Evolutionary conservation across 2,329 filamentous ascomycete genomes (phyloP).

Genomic region (Paracoccidioides brasiliensis): DNA sequence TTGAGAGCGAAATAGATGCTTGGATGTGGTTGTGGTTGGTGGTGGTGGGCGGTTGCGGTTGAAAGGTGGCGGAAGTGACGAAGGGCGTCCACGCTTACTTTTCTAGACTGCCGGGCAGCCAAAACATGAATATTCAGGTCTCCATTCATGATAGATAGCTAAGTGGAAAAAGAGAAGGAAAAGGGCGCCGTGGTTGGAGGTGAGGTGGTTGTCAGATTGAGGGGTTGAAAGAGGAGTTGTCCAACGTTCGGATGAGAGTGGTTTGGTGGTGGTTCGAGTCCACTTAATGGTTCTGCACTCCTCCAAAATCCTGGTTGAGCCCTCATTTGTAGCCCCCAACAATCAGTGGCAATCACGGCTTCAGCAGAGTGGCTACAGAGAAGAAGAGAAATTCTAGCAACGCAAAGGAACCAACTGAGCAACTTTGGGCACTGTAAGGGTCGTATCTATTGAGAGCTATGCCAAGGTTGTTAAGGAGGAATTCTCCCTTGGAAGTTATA

Average conservation of each 20-base stretch:
- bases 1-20: neutral
- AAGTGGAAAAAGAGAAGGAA: neutral
- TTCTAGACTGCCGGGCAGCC: slow-evolving; percentile 23
- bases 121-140: slow-evolving; percentile 25
- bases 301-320: neutral
- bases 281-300: neutral
- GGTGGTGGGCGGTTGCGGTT: neutral
- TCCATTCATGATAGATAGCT: slow-evolving; percentile 20
- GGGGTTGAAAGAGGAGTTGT: neutral
- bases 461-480: neutral
- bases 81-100: slow-evolving; percentile 17
- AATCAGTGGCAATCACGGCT: neutral
- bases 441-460: neutral
- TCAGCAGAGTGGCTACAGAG: neutral
- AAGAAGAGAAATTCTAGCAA: too few relatives aligned
- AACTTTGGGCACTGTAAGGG: neutral
- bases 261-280: neutral
- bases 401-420: neutral
- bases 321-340: neutral
- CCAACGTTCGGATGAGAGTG: neutral
- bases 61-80: neutral
- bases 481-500: neutral
- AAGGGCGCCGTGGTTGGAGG: neutral
- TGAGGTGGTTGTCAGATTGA: neutral
- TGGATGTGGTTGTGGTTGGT: neutral